Base-by-base conservation (phyloP, 148 eudicot genomes). In the Camellia japonica region DNA sequence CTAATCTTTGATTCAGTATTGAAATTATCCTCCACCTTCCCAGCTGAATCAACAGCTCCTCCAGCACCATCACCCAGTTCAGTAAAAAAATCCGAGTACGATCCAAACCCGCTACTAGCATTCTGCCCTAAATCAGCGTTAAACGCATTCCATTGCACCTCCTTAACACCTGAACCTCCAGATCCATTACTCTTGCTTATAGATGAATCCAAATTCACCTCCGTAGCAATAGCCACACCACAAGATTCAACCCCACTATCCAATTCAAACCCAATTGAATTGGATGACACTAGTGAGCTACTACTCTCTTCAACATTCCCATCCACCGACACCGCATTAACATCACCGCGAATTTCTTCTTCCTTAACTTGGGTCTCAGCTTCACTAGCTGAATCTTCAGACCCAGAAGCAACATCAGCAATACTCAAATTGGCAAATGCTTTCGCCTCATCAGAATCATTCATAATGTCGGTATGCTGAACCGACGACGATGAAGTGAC, bases 121-220 rank as follows among this genome's bases (percentile, higher is more conserved):
- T 84, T 75, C 75, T 74, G 82, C 60, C 73, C 86, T 7, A 89
- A 65, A 71, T 90, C 90, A 14, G 89, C 15, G 77, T 51, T 77
- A 73, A 94, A 94, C 16, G 93, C 89, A 81, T 89, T 87, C 99
- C 99, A 96, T 49, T 90, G 90, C 47, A 96, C 98, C 89, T 90
- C 95, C 83, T 94, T 94, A 69, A 94, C 88, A 79, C 90, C 92
- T 6, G 84, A 85, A 77, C 84, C 75, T 1, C 77, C 85, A 64
- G 88, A 84, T 62, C 79, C 87, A 82, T 78, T 77, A 67, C 80
- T 83, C 67, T 85, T 83, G 46, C 62, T 58, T 11, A 78, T 44
- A 0, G 71, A 72, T 68, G 81, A 82, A 76, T 74, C 83, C 47
- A 80, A 71, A 66, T 68, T 77, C 49, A 5, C 80, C 84, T 84